A percentile compares a stretch with the other conserved stretches of the same genome.
Evolutionary conservation across 129 eudicot genomes (phyloP).

Genomic region (Pulicaria dysenterica): DNA sequence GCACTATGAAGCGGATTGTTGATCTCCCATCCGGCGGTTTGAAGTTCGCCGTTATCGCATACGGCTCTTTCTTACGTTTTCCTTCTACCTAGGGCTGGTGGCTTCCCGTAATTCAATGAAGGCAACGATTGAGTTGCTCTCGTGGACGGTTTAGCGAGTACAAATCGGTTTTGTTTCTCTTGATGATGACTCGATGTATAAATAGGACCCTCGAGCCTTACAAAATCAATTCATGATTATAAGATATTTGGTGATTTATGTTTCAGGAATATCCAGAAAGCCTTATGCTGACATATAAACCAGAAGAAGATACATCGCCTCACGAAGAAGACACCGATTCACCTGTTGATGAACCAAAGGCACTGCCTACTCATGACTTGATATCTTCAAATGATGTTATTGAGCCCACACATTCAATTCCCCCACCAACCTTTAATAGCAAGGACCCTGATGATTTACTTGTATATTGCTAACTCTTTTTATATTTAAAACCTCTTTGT

Average conservation of each 20-base stretch:
- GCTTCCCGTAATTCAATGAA: no score
- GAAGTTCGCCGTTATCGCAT: no score
- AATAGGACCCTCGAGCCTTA: no score
- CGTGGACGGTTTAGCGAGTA: no score
- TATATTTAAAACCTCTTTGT: neutral
- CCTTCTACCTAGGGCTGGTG: no score
- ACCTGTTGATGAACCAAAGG: constrained; percentile 51
- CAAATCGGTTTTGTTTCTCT: no score
- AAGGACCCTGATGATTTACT: constrained; percentile 75
- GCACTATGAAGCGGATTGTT: no score
- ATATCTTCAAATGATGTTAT: constrained; percentile 42
- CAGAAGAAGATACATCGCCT: constrained; percentile 58
- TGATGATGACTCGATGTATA: no score
- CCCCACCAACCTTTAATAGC: constrained; percentile 57
- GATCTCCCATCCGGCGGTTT: no score
- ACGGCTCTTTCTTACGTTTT: no score
- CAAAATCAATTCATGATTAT: no score
- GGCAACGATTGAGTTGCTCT: no score
- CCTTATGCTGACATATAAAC: constrained; percentile 81
- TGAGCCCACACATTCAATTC: constrained; percentile 47
- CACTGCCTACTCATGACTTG: constrained; percentile 45
- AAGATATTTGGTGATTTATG: constrained; percentile 20
- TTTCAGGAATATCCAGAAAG: constrained; percentile 96
- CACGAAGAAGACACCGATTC: constrained; percentile 49
- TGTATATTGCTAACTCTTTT: constrained; percentile 45